Evolutionary conservation across 2,329 filamentous ascomycete genomes (phyloP).

Genomic region (Neofusicoccum ribis): DNA sequence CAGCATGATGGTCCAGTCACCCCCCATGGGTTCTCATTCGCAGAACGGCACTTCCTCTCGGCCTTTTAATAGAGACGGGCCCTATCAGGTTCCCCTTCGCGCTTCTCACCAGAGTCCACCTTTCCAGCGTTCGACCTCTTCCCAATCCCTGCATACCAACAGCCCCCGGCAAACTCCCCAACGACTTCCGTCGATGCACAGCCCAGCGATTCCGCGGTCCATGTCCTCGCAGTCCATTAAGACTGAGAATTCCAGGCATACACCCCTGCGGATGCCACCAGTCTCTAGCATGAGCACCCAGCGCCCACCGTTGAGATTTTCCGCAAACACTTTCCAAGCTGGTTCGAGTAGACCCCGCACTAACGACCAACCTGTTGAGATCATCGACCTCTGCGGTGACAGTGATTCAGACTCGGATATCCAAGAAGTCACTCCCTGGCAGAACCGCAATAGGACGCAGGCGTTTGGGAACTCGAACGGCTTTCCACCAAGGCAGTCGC

Average conservation of each 20-base stretch:
- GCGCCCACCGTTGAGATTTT: not conserved
- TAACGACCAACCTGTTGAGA: not conserved
- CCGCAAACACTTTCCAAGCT: not conserved
- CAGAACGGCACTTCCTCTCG: not conserved
- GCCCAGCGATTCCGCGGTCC: not conserved
- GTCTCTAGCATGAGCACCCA: not conserved
- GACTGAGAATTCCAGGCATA: not conserved
- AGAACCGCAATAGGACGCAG: not conserved
- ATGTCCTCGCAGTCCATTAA: not conserved
- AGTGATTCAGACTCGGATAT: conserved; percentile 2
- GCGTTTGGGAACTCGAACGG: not conserved
- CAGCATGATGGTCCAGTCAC: not conserved
- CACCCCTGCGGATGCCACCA: not conserved
- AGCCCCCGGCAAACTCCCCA: not conserved
- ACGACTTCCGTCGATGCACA: not conserved
- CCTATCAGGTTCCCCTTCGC: not conserved
- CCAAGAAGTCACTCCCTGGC: not conserved
- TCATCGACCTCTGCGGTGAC: conserved; percentile 7
- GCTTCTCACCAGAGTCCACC: not conserved
- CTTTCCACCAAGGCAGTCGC: not conserved
- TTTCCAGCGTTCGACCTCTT: conserved; percentile 4
- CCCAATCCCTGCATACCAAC: not conserved
- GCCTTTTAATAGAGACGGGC: not conserved
- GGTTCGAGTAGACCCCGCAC: not conserved
- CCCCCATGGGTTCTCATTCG: not conserved